phyloP scores from a whole-genome alignment of 306 rosid genomes.

The Ceratonia siliqua region DNA sequence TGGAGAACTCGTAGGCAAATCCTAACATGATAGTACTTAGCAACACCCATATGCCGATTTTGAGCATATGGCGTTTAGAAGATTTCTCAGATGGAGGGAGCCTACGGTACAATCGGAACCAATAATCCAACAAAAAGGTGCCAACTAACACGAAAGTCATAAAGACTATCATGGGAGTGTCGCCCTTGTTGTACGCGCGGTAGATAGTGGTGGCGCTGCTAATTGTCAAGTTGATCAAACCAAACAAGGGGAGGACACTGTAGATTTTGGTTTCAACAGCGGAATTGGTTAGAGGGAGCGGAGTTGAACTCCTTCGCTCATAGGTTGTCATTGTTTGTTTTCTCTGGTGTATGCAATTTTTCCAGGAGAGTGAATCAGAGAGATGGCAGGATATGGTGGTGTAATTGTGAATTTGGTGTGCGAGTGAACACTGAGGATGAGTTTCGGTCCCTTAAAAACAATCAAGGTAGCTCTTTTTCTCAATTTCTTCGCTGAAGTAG shows the following conservation, averaged over 20 bases:
- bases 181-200: conserved; percentile 24
- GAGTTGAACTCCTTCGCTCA: background rate
- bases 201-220: conserved; percentile 18
- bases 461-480: accelerated
- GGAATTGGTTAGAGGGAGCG: conserved; percentile 4
- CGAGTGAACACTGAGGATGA: background rate
- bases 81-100: background rate
- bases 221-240: conserved; percentile 23
- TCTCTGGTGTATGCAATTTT: background rate
- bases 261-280: background rate
- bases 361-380: no score
- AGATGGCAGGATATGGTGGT: no score
- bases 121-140: conserved; percentile 23
- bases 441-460: background rate
- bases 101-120: background rate
- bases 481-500: background rate
- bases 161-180: conserved; percentile 15
- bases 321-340: background rate
- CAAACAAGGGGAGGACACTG: conserved; percentile 4
- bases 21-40: conserved; percentile 30
- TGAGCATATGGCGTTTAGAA: background rate
- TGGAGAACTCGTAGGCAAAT: conserved; percentile 32
- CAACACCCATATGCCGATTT: conserved; percentile 36
- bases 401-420: background rate
- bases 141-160: conserved; percentile 8